These are phyloP conservation scores for Diaporthe ilicicola DNA, from an alignment of 2,329 filamentous ascomycete genomes.

Conservation along the genomic window DNA sequence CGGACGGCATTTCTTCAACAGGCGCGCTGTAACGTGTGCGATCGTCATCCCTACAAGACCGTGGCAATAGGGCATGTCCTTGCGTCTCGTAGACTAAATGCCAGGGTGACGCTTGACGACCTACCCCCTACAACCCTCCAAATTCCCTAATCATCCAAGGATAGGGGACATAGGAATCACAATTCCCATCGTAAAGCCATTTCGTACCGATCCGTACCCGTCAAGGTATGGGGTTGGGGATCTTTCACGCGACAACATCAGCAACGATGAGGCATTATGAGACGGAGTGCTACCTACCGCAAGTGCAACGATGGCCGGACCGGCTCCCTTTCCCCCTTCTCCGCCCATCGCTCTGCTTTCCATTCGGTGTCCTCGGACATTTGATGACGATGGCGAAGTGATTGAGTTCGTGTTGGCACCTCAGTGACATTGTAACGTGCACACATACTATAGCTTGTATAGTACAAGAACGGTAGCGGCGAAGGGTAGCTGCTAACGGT, in stretches of 20 bases:
- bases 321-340: neutral
- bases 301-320: neutral
- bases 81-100: constrained; percentile 20
- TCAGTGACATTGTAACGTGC: constrained; percentile 21
- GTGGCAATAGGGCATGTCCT: constrained; percentile 4
- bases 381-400: constrained; percentile 22
- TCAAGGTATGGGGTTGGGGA: neutral
- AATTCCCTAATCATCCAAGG: constrained; percentile 14
- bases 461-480: constrained; percentile 36
- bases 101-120: constrained; percentile 5
- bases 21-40: constrained; percentile 18
- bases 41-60: constrained; percentile 10
- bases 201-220: constrained; percentile 30
- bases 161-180: constrained; percentile 19
- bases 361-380: constrained; percentile 36
- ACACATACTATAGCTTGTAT: too few species aligned
- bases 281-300: constrained; percentile 7
- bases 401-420: constrained; percentile 34
- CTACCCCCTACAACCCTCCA: constrained; percentile 5
- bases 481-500: neutral
- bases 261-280: neutral
- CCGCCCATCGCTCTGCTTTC: neutral
- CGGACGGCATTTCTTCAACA: constrained; percentile 29
- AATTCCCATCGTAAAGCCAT: constrained; percentile 6
- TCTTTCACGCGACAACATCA: neutral